A percentile compares a stretch with the other conserved stretches of the same genome.
These are phyloP conservation scores for Moesziomyces globuligerus DNA, from an alignment of 1,284 basidiomycete genomes.

Conservation along the genomic window DNA sequence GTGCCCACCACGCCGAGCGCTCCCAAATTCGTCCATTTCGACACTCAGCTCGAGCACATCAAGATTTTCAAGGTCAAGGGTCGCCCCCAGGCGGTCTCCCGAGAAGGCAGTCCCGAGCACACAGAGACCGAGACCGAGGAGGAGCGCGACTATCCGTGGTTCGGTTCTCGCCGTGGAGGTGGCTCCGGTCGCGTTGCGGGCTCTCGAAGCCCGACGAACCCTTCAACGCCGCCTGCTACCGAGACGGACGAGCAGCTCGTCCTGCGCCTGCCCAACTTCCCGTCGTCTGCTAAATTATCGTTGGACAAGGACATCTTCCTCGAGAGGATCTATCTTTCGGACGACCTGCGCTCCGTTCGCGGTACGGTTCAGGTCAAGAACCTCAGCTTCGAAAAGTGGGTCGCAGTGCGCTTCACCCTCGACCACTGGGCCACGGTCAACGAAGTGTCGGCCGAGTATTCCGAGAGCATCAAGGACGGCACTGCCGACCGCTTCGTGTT, in stretches of 20 bases:
- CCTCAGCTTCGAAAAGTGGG: constrained; percentile 85
- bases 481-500: constrained; percentile 74
- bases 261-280: constrained; percentile 72
- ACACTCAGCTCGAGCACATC: constrained; percentile 84
- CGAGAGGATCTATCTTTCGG: constrained; percentile 73
- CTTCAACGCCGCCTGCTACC: constrained; percentile 21
- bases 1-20: constrained; percentile 73
- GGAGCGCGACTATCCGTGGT: constrained; percentile 67
- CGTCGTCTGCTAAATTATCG: constrained; percentile 67
- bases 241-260: constrained; percentile 65
- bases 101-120: constrained; percentile 87
- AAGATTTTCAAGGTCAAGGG: constrained; percentile 93
- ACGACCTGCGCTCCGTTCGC: constrained; percentile 74
- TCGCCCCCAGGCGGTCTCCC: constrained; percentile 89
- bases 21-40: constrained; percentile 90
- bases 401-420: constrained; percentile 89
- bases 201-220: constrained; percentile 25
- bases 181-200: constrained; percentile 18
- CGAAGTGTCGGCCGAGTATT: constrained; percentile 84
- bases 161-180: constrained; percentile 39
- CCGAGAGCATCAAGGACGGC: constrained; percentile 73
- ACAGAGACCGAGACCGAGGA: constrained; percentile 81
- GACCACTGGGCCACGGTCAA: constrained; percentile 95
- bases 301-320: constrained; percentile 71
- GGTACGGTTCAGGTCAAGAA: constrained; percentile 85